phyloP scores from a whole-genome alignment of 495 filamentous ascomycete genomes.

The Lasiosphaeria miniovina region DNA sequence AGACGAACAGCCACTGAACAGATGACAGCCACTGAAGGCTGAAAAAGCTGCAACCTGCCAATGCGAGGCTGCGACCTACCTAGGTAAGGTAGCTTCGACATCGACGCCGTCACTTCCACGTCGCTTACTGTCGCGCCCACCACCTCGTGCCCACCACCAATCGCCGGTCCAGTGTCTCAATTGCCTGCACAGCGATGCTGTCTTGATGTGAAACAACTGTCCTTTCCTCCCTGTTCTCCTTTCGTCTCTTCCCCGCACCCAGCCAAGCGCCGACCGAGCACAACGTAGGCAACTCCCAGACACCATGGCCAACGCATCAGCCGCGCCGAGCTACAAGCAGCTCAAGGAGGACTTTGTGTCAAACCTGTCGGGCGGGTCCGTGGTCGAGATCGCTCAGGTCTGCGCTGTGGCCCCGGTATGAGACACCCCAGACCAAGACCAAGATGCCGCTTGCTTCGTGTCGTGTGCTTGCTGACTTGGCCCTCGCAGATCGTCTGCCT shows the following conservation, averaged over 20 bases:
- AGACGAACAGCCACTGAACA: too few relatives aligned
- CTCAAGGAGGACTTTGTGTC: constrained; percentile 95
- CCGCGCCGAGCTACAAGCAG: constrained; percentile 67
- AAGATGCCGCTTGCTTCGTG: neutral
- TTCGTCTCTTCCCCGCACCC: constrained; percentile 1
- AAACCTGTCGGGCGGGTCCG: constrained; percentile 77
- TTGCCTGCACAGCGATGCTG: neutral
- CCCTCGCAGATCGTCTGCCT: constrained; percentile 66
- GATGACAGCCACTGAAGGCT: neutral
- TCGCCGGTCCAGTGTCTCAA: neutral
- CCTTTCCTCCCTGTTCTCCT: neutral
- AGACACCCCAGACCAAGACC: constrained; percentile 11
- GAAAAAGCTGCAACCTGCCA: constrained; percentile 8
- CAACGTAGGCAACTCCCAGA: too few relatives aligned
- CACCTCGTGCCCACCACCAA: neutral
- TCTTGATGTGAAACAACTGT: neutral
- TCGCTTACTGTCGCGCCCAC: neutral
- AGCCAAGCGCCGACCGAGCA: neutral
- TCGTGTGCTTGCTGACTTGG: constrained; percentile 9
- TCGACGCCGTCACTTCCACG: neutral
- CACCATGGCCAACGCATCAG: constrained; percentile 34
- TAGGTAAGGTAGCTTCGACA: neutral
- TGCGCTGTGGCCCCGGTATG: constrained; percentile 81
- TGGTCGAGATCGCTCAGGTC: constrained; percentile 82
- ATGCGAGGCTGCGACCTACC: constrained; percentile 5